Evolutionary conservation across 805 yeast genomes (phyloP), one percentile per base, ranked within the genome.

Genomic region (Kodamaea neixiangensis): DNA sequence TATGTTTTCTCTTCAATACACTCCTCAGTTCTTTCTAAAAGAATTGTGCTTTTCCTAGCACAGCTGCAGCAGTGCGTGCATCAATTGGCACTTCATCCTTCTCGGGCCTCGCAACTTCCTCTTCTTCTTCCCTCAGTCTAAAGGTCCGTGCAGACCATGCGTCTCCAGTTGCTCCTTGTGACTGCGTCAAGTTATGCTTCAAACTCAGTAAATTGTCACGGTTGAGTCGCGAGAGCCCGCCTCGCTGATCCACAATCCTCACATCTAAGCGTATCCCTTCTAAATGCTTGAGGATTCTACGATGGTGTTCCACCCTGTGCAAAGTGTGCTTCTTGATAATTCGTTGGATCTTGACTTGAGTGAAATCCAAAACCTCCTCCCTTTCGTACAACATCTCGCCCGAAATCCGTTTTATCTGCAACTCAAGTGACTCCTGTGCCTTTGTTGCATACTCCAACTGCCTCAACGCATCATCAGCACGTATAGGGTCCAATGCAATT

Each of bases 391-490:
- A 66, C 89, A 94, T 87, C 63, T 91, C 96, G 33, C 86, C 86
- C 2, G 96, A 87, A 14, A 93, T 86, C 55, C 96, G 77, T 54
- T 87, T 83, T 37, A 92, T 86, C 58, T 88, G 94, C 51, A 80
- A 71, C n/a, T 86, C 82, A 49, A 92, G 76, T 33, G 83, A 85
- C 54, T 87, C 87, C 65, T 93, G 97, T 14, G 80, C 75, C 51
- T 80, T 81, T 10, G 88, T 82, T 1, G 97, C 94, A 29, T 80
- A 82, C 64, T 92, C 96, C 50, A 92, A 74, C 7, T 88, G 76
- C 49, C 86, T 76, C 22, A 93, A 81, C 0, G 97, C 96, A 58
- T 92, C 97, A 59, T 94, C 97, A 3, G 90, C 96, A 64, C 86
- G 89, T 21, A 88, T 67, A 0, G 98, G 97, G 60, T 87, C 93